A percentile compares a stretch with the other conserved stretches of the same genome.
Evolutionary conservation across 202 grass and related monocot genomes (phyloP).

Genomic region (Eragrostis tef): DNA sequence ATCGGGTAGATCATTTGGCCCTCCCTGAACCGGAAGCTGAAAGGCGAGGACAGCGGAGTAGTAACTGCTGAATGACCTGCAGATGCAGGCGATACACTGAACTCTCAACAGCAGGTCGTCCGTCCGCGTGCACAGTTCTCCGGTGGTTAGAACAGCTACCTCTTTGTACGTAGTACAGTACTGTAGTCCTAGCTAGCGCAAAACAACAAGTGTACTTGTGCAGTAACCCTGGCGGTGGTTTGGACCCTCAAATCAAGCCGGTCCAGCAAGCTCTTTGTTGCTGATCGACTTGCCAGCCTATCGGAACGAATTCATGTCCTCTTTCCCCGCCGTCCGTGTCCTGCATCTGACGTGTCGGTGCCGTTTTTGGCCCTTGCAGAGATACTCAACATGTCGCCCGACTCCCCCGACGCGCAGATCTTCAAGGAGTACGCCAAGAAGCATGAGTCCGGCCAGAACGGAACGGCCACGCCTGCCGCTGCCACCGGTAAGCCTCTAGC

Average conservation of each 20-base stretch:
- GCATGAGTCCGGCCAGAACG: slow-evolving; percentile 55
- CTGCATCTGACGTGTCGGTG: not conserved
- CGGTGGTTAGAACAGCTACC: not conserved
- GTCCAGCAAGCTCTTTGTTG: too few species aligned
- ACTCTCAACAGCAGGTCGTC: not conserved
- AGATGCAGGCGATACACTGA: not conserved
- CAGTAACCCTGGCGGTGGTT: too few species aligned
- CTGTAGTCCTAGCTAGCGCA: too few species aligned
- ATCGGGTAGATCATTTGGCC: too few species aligned
- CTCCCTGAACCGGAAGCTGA: too few species aligned
- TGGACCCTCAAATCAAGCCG: too few species aligned
- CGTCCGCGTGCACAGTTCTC: not conserved
- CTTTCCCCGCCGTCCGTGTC: not conserved
- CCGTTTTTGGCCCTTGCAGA: slow-evolving; percentile 25
- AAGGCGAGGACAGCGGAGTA: not conserved
- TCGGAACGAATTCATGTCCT: not conserved
- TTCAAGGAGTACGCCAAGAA: slow-evolving; percentile 54
- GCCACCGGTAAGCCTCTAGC: slow-evolving; percentile 29
- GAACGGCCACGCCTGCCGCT: slow-evolving; percentile 14
- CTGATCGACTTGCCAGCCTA: not conserved
- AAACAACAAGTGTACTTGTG: too few species aligned
- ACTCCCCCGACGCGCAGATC: slow-evolving; percentile 52
- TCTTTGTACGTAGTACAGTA: too few species aligned
- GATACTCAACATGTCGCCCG: slow-evolving; percentile 46
- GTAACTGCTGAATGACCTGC: not conserved